phyloP scores from a whole-genome alignment of 257 asterid genomes.

The Solanum lignicaule region DNA sequence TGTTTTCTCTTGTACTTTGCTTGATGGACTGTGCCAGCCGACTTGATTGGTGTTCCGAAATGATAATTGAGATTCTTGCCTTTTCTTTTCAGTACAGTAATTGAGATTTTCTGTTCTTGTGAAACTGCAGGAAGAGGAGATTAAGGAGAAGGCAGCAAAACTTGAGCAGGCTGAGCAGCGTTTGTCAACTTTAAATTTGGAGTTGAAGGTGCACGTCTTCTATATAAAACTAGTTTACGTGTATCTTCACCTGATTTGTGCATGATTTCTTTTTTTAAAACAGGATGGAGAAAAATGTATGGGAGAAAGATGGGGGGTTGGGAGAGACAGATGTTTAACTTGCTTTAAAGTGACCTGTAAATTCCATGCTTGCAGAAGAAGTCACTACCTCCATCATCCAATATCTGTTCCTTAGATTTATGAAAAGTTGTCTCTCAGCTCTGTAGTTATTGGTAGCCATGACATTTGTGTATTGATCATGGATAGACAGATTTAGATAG shows the following conservation, averaged over 20 bases:
- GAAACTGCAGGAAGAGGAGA: constrained; percentile 64
- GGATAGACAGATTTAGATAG: not conserved
- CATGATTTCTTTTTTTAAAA: not conserved
- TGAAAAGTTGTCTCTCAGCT: not conserved
- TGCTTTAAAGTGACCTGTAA: not conserved
- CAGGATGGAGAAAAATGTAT: not conserved
- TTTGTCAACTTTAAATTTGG: constrained; percentile 65
- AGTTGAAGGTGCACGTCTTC: constrained; percentile 56
- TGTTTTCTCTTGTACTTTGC: not conserved
- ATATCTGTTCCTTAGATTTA: not conserved
- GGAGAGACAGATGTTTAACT: not conserved
- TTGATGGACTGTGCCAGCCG: not conserved
- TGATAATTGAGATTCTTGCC: constrained; percentile 1
- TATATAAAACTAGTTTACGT: not conserved
- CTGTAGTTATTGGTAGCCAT: not conserved
- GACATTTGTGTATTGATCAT: not conserved
- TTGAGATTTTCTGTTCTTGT: not conserved
- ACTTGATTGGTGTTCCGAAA: not conserved
- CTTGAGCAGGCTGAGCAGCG: constrained; percentile 86
- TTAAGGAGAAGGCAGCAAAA: constrained; percentile 57
- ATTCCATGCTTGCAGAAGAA: not conserved
- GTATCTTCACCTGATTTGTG: not conserved
- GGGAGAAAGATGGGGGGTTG: not conserved
- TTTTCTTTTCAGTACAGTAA: constrained; percentile 2
- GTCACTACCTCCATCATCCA: not conserved